Conservation (phyloP, 2,329 filamentous ascomycete genomes). For the Alternaria alternata region DNA sequence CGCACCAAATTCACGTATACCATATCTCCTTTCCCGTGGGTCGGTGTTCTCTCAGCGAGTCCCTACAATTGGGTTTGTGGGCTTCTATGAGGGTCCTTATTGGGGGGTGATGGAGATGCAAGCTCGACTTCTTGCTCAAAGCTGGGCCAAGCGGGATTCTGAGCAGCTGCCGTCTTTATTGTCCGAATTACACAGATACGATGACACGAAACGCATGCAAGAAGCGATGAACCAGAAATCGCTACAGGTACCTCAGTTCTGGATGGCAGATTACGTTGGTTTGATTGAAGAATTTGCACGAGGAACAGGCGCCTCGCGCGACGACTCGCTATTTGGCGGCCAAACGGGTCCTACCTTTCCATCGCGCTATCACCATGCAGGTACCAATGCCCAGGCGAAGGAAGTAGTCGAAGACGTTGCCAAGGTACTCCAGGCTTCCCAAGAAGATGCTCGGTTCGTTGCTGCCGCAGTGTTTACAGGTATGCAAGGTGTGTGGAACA, state of each 20-base stretch:
- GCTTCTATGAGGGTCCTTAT: constrained; percentile 84
- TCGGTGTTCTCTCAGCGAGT: constrained; percentile 68
- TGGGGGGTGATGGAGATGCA: constrained; percentile 93
- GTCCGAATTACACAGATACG: constrained; percentile 27
- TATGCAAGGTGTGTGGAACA: constrained; percentile 73
- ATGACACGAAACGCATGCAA: constrained; percentile 54
- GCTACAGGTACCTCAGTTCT: constrained; percentile 71
- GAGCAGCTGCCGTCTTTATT: constrained; percentile 14
- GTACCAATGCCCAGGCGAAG: constrained; percentile 52
- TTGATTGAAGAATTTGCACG: constrained; percentile 75
- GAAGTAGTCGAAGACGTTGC: constrained; percentile 58
- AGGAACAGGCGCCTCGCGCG: constrained; percentile 62
- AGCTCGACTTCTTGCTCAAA: constrained; percentile 69
- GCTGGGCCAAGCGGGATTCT: constrained; percentile 60
- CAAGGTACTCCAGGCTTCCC: constrained; percentile 52
- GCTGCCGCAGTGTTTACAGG: constrained; percentile 73
- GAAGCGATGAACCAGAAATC: constrained; percentile 39
- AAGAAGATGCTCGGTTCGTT: constrained; percentile 62
- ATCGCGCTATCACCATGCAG: constrained; percentile 41
- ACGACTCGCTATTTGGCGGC: constrained; percentile 49
- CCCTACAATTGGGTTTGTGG: constrained; percentile 76
- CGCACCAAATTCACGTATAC: constrained; percentile 58
- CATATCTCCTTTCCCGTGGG: constrained; percentile 71
- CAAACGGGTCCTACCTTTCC: constrained; percentile 59
- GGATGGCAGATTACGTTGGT: constrained; percentile 82